These are phyloP conservation scores for Ilyonectria sp. DNA, from an alignment of 2,329 filamentous ascomycete species.

Conservation along the genomic window DNA sequence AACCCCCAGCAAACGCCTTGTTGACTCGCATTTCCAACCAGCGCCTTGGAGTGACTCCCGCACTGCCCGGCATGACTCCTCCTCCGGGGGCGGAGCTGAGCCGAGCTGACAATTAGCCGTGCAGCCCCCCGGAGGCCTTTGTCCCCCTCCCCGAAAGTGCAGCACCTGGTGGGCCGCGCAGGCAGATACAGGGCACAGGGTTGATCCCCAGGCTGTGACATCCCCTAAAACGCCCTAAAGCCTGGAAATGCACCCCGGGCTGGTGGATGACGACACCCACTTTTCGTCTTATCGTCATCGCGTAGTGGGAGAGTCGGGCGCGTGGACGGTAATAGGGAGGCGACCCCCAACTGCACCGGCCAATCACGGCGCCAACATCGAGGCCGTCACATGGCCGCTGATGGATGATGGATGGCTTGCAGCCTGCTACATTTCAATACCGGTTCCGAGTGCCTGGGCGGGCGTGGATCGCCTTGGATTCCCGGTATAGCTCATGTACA, in stretches of 20 bases:
- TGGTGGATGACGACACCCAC: conserved; percentile 28
- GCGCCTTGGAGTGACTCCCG: conserved; percentile 21
- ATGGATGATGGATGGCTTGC: conserved; percentile 14
- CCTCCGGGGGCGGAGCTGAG: conserved; percentile 27
- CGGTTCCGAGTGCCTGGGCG: not conserved
- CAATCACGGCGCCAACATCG: conserved; percentile 8
- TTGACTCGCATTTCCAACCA: not conserved
- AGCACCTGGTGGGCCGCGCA: not conserved
- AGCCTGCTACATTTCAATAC: not conserved
- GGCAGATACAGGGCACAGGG: conserved; percentile 5
- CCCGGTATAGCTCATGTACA: not conserved
- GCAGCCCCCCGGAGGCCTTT: no score
- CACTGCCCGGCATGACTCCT: conserved; percentile 39
- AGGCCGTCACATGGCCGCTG: conserved; percentile 25
- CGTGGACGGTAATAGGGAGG: conserved; percentile 23
- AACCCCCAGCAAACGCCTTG: not conserved
- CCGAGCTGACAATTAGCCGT: conserved; percentile 33
- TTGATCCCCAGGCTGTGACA: not conserved
- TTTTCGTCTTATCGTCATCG: conserved; percentile 18
- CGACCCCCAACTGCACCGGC: conserved; percentile 16
- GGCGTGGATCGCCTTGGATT: not conserved
- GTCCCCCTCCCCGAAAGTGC: not conserved
- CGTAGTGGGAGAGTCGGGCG: conserved; percentile 9
- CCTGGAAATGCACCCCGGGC: not conserved
- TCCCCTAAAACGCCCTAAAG: not conserved